Evolutionary conservation across 1,284 basidiomycete species (phyloP).

Genomic region (Apiotrichum akiyoshidainum): DNA sequence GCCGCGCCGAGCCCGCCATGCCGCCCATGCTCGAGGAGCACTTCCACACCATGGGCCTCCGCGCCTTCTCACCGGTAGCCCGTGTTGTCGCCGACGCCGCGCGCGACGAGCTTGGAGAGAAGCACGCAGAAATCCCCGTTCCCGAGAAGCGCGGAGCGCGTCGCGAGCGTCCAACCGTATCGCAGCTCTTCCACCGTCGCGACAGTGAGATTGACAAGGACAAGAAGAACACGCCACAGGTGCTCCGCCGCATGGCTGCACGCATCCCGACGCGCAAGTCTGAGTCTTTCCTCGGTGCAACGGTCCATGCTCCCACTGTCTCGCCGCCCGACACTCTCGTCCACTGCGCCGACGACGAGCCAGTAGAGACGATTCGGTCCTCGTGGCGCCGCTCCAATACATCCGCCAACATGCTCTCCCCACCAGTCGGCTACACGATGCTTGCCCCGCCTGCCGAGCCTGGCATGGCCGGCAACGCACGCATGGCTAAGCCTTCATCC

Average conservation of each 20-base stretch:
- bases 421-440: background rate
- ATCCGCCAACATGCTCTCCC: background rate
- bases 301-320: too few species aligned
- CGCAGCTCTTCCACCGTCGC: background rate
- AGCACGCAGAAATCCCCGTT: background rate
- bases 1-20: conserved; percentile 35
- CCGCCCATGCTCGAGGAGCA: conserved; percentile 37
- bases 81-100: background rate
- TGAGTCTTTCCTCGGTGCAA: background rate
- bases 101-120: background rate
- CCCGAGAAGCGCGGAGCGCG: background rate
- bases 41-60: conserved; percentile 29
- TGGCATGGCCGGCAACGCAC: background rate
- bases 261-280: background rate
- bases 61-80: conserved; percentile 21
- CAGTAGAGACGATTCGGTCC: background rate
- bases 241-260: background rate
- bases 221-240: background rate
- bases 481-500: conserved; percentile 34
- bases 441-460: conserved; percentile 1
- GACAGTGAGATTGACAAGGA: background rate
- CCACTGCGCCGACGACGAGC: background rate
- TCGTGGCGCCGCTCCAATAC: background rate
- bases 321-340: background rate
- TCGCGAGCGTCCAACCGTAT: background rate